Evolutionary conservation across 371 early-diverging fungal species (phyloP), one percentile per base, ranked within the genome.

Genomic region (Mucor plumbeus): DNA sequence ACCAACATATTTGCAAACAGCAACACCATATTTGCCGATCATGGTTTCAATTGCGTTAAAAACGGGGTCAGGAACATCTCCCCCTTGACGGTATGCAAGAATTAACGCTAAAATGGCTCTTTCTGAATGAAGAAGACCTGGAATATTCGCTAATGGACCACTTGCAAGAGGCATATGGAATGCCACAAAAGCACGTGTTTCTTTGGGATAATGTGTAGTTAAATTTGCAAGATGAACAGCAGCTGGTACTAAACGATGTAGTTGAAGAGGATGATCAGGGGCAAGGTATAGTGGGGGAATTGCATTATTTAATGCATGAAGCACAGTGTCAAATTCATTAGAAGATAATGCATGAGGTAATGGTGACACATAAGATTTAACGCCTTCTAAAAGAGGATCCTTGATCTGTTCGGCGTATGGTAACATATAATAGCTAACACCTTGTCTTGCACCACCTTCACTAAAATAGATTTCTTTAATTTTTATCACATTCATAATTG

Each of bases 391-490:
- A 4, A 83, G 68, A 1, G 86, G 86, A 53, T 85, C 86, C 50
- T 72, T 78, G 44, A 63, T 55, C 55, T 75, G 74, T 43, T 79
- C 79, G 21, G 66, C 63, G 0, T 54, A 15, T 0, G 76, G 59
- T 21, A 84, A 40, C 67, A 78, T 71, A 5, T 72, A 48, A 61
- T 80, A 85, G 61, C 83, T 84, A 7, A 81, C 68, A 9, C 86
- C 86, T 38, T 85, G 86, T 26, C 84, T 73, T 8, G 81, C 83
- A 56, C 84, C 86, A 9, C 86, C 86, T 61, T 85, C 86, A 19
- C 83, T 81, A 54, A 85, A 85, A 19, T 72, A 73, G 10, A 85
- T 74, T 11, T 77, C 65, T 26, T 70, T 71, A 47, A 83, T 74
- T 0, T 66, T 60, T 14, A 84, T 69, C 9, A 75, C 79, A 17